These are phyloP conservation scores for Pseudoturritis turrita DNA, from an alignment of 345 rosid genomes.

Conservation along the genomic window DNA sequence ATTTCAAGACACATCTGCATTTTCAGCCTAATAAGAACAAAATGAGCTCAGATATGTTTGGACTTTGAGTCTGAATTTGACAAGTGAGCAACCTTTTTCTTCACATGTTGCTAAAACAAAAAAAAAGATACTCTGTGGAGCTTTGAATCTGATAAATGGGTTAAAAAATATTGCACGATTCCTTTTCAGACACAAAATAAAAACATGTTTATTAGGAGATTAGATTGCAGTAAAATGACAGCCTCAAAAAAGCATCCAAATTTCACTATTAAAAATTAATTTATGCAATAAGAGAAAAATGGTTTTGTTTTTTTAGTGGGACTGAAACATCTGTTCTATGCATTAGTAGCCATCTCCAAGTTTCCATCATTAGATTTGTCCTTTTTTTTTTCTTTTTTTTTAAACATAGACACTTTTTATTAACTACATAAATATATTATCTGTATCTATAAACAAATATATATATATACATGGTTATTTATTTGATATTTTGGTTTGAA, in stretches of 20 bases:
- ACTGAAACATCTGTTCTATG: slow-evolving; percentile 11
- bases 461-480: no score
- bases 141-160: neutral
- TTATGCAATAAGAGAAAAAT: neutral
- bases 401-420: no score
- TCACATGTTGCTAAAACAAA: no score
- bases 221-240: neutral
- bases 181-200: slow-evolving; percentile 1
- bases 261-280: neutral
- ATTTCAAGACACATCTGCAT: neutral
- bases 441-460: no score
- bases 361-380: slow-evolving; percentile 22
- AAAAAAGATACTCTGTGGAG: no score
- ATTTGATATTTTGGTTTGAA: no score
- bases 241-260: neutral
- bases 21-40: slow-evolving; percentile 12
- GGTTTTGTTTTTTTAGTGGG: neutral
- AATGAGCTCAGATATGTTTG: neutral
- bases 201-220: neutral
- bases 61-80: neutral
- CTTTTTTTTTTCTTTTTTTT: no score
- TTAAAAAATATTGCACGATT: neutral
- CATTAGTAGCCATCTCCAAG: slow-evolving; percentile 17
- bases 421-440: no score
- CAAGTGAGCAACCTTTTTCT: neutral